Evolutionary conservation across 768 basidiomycete genomes (phyloP).

Genomic region (Galerina sulciceps): DNA sequence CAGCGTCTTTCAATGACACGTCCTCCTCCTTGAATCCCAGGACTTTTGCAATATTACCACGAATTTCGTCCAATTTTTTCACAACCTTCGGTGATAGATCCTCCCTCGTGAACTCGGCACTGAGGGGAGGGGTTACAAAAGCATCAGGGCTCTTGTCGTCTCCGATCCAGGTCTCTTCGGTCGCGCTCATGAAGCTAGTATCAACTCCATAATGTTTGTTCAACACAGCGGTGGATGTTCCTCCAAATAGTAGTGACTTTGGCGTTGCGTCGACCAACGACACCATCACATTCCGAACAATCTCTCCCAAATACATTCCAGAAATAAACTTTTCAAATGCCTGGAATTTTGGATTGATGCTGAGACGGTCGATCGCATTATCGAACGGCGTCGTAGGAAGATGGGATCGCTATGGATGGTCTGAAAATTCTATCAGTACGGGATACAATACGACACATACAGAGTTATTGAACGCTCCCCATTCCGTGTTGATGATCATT

Average conservation of each 20-base stretch:
- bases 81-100: conserved; percentile 33
- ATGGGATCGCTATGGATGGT: conserved; percentile 62
- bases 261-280: conserved; percentile 81
- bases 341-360: conserved; percentile 92
- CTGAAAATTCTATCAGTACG: not conserved
- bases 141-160: conserved; percentile 30
- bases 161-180: conserved; percentile 78
- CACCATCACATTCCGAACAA: conserved; percentile 83
- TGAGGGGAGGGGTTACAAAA: conserved; percentile 40
- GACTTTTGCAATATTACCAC: conserved; percentile 61
- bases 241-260: conserved; percentile 75
- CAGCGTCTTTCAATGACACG: conserved; percentile 62
- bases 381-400: conserved; percentile 91
- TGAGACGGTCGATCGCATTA: conserved; percentile 88
- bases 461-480: conserved; percentile 97
- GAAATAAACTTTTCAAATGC: conserved; percentile 99
- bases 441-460: conserved; percentile 45
- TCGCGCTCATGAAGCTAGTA: conserved; percentile 86
- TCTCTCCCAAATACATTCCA: conserved; percentile 98
- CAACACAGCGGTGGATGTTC: conserved; percentile 68
- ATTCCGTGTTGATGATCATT: conserved; percentile 98
- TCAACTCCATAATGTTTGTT: conserved; percentile 96
- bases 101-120: conserved; percentile 34
- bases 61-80: conserved; percentile 56
- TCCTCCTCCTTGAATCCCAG: conserved; percentile 62